Conservation (phyloP, 176 grass and related monocot species). For the Rhynchospora pubera region DNA sequence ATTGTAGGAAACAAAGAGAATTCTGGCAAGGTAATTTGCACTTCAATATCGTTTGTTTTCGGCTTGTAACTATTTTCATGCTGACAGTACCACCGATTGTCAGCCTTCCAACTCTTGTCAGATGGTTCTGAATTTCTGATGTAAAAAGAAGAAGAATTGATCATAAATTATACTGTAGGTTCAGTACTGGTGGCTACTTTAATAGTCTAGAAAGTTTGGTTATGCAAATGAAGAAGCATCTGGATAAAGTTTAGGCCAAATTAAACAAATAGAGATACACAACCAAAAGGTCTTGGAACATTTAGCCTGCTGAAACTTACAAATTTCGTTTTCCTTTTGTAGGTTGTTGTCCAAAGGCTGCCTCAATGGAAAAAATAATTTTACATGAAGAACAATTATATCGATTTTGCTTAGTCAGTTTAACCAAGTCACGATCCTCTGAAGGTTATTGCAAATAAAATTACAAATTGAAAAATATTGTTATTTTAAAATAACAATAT, state of each 20-base stretch:
- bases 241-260: neutral
- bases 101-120: neutral
- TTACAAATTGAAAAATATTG: neutral
- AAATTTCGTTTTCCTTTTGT: neutral
- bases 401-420: neutral
- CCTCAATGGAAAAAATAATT: constrained; percentile 83
- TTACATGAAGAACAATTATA: neutral
- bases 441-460: neutral
- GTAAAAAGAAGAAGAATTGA: neutral
- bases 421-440: neutral
- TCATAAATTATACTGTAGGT: neutral
- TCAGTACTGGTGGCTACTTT: neutral
- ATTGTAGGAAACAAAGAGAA: constrained; percentile 96
- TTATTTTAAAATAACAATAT: neutral
- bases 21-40: constrained; percentile 61
- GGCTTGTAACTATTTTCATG: neutral
- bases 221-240: neutral
- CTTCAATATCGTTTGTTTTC: neutral
- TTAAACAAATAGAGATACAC: neutral
- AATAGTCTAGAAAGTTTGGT: neutral
- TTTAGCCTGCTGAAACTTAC: neutral
- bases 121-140: neutral
- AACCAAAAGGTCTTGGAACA: neutral
- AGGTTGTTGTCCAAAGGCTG: constrained; percentile 77
- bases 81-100: neutral